Evolutionary conservation across 2,329 filamentous ascomycete species (phyloP), one percentile per base, ranked within the genome.

Genomic region (Lithohypha guttulata): DNA sequence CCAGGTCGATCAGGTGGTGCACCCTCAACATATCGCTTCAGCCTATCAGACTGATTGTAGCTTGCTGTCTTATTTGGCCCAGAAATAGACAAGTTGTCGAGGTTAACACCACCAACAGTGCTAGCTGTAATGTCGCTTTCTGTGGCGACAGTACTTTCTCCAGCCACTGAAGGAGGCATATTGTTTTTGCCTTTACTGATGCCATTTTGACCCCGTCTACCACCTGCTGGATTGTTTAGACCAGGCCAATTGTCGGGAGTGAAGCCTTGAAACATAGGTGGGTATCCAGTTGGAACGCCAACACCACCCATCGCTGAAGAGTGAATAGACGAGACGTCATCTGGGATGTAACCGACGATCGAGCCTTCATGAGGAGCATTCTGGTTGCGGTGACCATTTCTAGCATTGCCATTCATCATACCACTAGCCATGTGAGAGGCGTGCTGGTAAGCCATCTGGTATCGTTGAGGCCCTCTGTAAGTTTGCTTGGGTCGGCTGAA

Each of bases 281-380:
- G 91, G 58, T 89, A 96, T 17, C 85, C 84, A 33, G 80, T 79
- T 38, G 79, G 71, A 20, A 93, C 70, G n/a, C 80, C 81, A 23
- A 83, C 82, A 25, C 86, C 86, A 39, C 86, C 86, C 36, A 96
- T 75, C 1, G 86, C 80, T 30, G 86, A 94, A 33, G 86, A 87
- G 60, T 96, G 89, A 31, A 98, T 82, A 2, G 87, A 95, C 6
- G 89, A 96, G 27, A 94, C 86, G 59, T 98, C 91, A 54, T 98
- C 91, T 2, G 89, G 85, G 44, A 98, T 94, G 59, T 93, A 96
- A 11, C 89, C 91, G 52, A 95, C 72, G 57, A 95, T 83, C 2
- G 89, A 96, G 29, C 84, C 83, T 29, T 37, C 34, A 4, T 37
- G 34, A 54, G 95, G 89, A 11, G 42, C 42, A 32, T 71, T 71